phyloP scores from a whole-genome alignment of 1,284 basidiomycete genomes.

The Ustilago hordei region DNA sequence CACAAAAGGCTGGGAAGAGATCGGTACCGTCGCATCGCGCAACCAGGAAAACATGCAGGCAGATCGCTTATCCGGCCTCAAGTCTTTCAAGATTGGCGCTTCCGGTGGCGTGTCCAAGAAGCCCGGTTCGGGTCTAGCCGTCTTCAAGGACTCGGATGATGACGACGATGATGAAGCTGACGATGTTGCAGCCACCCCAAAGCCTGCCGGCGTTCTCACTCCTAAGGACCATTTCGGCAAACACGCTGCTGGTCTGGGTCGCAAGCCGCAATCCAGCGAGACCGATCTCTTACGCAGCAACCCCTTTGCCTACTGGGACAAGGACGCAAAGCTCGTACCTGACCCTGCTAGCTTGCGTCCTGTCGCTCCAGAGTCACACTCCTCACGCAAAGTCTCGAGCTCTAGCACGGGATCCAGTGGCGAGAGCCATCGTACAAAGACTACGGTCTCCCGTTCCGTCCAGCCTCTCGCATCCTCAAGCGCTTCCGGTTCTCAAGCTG shows the following conservation, averaged over 20 bases:
- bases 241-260: conserved; percentile 23
- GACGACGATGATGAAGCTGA: conserved; percentile 70
- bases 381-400: conserved; percentile 26
- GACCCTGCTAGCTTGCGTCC: conserved; percentile 31
- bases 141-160: conserved; percentile 70
- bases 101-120: conserved; percentile 50
- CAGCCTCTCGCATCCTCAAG: conserved; percentile 20
- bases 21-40: conserved; percentile 50
- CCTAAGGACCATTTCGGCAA: conserved; percentile 40
- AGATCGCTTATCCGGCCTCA: conserved; percentile 32
- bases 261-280: conserved; percentile 47
- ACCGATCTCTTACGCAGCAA: conserved; percentile 60
- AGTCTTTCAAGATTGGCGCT: conserved; percentile 45
- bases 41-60: conserved; percentile 58
- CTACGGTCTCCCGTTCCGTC: conserved; percentile 42
- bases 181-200: conserved; percentile 24
- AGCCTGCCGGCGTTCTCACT: conserved; percentile 52
- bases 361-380: conserved; percentile 4
- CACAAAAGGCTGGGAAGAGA: conserved; percentile 53
- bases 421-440: conserved; percentile 40
- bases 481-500: conserved; percentile 12
- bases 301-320: conserved; percentile 61
- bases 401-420: conserved; percentile 19
- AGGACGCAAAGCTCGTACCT: conserved; percentile 45
- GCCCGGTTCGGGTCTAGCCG: conserved; percentile 52